Evolutionary conservation across 257 asterid genomes (phyloP).

Genomic region (Ajuga chamaepitys): DNA sequence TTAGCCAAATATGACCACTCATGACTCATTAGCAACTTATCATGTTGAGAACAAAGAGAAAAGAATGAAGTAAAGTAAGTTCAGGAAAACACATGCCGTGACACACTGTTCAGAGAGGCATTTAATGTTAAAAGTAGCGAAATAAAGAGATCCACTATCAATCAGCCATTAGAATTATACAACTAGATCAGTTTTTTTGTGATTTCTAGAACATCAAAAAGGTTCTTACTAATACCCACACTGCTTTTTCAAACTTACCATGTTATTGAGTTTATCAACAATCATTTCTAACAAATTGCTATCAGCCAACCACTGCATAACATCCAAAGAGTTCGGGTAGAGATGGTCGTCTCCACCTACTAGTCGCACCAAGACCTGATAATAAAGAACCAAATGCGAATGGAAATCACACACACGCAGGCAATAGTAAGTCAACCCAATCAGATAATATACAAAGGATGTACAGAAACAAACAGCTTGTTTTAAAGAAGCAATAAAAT

Average conservation of each 20-base stretch:
- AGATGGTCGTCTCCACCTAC: slow-evolving; percentile 88
- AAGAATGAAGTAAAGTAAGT: neutral
- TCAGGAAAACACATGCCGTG: neutral
- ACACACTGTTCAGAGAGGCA: neutral
- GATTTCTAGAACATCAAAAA: slow-evolving; percentile 2
- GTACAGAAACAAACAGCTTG: slow-evolving; percentile 1
- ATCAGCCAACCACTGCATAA: slow-evolving; percentile 95
- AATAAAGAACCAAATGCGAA: slow-evolving; percentile 18
- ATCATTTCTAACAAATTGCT: slow-evolving; percentile 94
- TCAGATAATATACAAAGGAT: neutral
- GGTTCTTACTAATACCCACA: neutral
- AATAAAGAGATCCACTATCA: neutral
- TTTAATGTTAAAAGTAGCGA: neutral
- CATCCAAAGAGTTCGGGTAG: slow-evolving; percentile 73
- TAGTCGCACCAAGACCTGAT: slow-evolving; percentile 90
- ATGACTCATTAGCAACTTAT: neutral
- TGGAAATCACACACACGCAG: slow-evolving; percentile 18
- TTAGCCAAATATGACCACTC: neutral
- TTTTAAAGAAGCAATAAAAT: slow-evolving; percentile 2
- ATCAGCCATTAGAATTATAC: neutral
- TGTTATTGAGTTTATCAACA: slow-evolving; percentile 73
- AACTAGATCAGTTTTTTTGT: neutral
- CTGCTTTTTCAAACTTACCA: slow-evolving; percentile 40
- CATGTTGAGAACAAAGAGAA: slow-evolving; percentile 2
- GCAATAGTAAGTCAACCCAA: neutral